Conservation (phyloP, 305 asterid genomes). For the Rubia balearica region DNA sequence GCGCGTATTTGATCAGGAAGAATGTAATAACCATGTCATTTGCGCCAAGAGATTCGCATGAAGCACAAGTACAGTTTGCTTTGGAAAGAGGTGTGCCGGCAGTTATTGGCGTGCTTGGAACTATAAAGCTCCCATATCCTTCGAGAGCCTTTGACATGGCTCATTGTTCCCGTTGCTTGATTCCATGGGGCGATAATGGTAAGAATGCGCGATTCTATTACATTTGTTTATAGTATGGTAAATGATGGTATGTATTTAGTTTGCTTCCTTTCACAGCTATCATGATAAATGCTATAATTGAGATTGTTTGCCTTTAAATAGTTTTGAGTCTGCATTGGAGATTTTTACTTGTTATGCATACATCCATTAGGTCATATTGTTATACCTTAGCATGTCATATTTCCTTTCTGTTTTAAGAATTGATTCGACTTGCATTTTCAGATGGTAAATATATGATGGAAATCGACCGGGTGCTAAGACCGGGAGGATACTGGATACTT, state of each 20-base stretch:
- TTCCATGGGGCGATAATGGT: constrained; percentile 76
- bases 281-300: not conserved
- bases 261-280: not conserved
- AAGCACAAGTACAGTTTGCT: constrained; percentile 97
- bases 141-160: constrained; percentile 93
- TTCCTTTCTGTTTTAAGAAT: not conserved
- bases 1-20: constrained; percentile 40
- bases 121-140: constrained; percentile 81
- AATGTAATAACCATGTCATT: constrained; percentile 72
- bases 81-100: constrained; percentile 98
- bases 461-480: constrained; percentile 41
- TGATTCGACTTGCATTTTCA: constrained; percentile 8
- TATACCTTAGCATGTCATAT: not conserved
- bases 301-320: not conserved
- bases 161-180: constrained; percentile 94
- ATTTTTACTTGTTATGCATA: not conserved
- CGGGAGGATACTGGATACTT: constrained; percentile 48
- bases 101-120: constrained; percentile 91
- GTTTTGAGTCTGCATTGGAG: not conserved
- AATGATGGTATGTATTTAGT: not conserved
- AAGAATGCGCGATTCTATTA: constrained; percentile 4
- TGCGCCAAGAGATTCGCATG: constrained; percentile 98
- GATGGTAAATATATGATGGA: constrained; percentile 44
- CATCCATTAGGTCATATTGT: not conserved
- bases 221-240: not conserved